Evolutionary conservation across 768 basidiomycete species (phyloP).

Genomic region (Auricularia sp.): DNA sequence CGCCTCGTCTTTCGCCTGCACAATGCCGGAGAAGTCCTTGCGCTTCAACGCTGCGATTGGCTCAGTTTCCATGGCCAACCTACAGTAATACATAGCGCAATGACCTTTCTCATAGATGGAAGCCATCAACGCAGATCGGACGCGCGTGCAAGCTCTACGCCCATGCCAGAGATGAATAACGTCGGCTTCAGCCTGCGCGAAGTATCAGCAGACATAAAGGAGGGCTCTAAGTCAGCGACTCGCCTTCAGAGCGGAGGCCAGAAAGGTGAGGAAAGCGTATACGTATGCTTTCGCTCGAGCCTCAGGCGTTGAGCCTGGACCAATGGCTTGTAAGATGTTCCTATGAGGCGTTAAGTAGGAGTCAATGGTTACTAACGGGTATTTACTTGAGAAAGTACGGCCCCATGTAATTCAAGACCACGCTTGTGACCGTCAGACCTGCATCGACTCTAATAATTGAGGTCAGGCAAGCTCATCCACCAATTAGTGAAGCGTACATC

Average conservation of each 20-base stretch:
- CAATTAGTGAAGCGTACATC: constrained; percentile 16
- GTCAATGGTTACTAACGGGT: constrained; percentile 14
- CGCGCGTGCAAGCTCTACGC: constrained; percentile 62
- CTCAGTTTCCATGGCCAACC: neutral
- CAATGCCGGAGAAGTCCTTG: constrained; percentile 72
- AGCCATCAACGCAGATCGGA: constrained; percentile 51
- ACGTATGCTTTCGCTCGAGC: constrained; percentile 57
- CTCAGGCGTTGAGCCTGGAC: constrained; percentile 35
- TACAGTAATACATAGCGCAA: neutral
- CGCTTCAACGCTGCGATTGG: constrained; percentile 49
- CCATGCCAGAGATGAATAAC: constrained; percentile 73
- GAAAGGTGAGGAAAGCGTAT: constrained; percentile 68
- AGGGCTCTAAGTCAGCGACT: constrained; percentile 6
- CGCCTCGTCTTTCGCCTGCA: constrained; percentile 40
- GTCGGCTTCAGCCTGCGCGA: constrained; percentile 42
- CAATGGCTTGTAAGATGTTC: constrained; percentile 20
- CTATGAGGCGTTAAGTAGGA: constrained; percentile 5
- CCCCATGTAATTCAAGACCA: constrained; percentile 66
- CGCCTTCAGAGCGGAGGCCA: constrained; percentile 48
- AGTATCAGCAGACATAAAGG: neutral
- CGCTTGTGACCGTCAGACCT: constrained; percentile 52
- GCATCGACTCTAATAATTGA: constrained; percentile 47
- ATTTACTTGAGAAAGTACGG: constrained; percentile 76
- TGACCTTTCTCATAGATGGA: constrained; percentile 70
- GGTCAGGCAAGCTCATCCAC: neutral